Conservation (phyloP, 345 rosid species). For the Garcia nutans region DNA sequence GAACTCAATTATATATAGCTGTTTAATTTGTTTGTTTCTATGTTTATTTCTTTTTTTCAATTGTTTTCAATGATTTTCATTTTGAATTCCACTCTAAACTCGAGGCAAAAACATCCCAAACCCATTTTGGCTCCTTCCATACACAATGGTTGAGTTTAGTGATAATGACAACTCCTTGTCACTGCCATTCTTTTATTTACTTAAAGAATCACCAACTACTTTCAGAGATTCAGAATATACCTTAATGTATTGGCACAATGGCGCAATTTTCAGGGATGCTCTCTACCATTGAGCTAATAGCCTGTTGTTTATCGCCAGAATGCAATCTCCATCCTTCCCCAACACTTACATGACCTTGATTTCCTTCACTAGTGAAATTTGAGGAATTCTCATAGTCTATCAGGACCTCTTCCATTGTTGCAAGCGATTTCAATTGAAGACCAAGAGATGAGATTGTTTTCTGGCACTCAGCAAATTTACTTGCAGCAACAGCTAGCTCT, state of each 20-base stretch:
- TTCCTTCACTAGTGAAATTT: conserved; percentile 21
- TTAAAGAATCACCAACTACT: conserved; percentile 8
- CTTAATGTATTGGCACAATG: background rate
- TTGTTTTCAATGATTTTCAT: background rate
- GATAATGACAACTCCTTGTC: conserved; percentile 7
- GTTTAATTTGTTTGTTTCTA: too few species aligned
- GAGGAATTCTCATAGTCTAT: conserved; percentile 35
- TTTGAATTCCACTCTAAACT: conserved; percentile 17
- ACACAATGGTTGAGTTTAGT: background rate
- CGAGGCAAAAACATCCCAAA: too few species aligned
- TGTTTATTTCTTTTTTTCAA: too few species aligned
- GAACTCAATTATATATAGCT: too few species aligned
- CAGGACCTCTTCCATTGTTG: conserved; percentile 56
- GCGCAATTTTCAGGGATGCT: too few species aligned
- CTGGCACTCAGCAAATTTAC: conserved; percentile 78
- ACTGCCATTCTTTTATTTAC: conserved; percentile 9
- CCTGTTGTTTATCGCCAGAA: conserved; percentile 7
- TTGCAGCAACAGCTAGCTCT: conserved; percentile 68
- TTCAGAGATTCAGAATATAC: conserved; percentile 11
- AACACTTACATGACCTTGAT: conserved; percentile 14
- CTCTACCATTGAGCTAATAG: too few species aligned
- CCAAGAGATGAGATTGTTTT: conserved; percentile 77
- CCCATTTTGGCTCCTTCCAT: too few species aligned
- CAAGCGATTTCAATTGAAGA: conserved; percentile 58
- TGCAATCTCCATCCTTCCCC: conserved; percentile 11